These are phyloP conservation scores for Oryza meyeriana DNA, from an alignment of 176 grass and related monocot genomes.

Conservation along the genomic window DNA sequence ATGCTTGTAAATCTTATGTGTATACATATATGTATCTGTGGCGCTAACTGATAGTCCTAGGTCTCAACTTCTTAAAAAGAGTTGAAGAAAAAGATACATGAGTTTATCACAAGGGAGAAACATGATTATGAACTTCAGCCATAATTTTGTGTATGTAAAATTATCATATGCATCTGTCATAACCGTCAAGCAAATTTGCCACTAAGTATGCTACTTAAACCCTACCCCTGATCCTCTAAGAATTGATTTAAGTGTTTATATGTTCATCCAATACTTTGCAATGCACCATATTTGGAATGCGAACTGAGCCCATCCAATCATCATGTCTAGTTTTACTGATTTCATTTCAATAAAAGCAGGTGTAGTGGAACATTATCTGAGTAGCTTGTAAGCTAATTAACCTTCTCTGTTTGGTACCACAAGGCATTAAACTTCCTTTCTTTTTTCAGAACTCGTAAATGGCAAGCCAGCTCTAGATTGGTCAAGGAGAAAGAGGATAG, in stretches of 20 bases:
- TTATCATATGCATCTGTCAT: background rate
- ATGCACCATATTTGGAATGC: conserved; percentile 10
- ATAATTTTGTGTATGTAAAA: background rate
- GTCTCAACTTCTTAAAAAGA: background rate
- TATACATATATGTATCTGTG: background rate
- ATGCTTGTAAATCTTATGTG: background rate
- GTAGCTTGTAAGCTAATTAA: background rate
- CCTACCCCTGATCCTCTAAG: background rate
- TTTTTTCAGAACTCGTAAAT: conserved; percentile 61
- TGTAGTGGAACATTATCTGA: background rate
- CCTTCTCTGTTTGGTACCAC: background rate
- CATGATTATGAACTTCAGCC: background rate
- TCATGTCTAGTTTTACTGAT: background rate
- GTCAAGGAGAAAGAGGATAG: conserved; percentile 88
- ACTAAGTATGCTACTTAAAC: background rate
- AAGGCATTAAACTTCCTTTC: background rate
- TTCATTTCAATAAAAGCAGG: background rate
- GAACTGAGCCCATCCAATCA: background rate
- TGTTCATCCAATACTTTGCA: background rate
- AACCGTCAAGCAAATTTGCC: background rate
- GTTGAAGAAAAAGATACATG: background rate
- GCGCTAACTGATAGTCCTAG: background rate
- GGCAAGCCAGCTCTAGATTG: conserved; percentile 85
- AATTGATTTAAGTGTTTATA: background rate
- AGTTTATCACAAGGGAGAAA: background rate